Evolutionary conservation across 305 asterid species (phyloP), one percentile per base, ranked within the genome.

Genomic region (Fraxinus sp.): DNA sequence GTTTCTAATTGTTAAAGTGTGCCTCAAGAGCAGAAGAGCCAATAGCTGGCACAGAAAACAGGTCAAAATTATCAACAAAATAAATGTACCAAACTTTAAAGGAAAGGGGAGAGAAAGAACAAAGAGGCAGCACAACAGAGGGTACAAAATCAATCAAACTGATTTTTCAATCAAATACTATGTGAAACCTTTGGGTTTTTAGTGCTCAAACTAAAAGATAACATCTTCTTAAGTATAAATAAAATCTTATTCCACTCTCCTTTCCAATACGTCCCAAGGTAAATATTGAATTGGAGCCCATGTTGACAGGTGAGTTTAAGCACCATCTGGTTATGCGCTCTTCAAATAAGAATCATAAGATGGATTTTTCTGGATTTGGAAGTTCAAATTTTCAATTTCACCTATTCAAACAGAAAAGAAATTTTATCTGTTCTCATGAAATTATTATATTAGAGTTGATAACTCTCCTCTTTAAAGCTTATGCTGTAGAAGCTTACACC

Each of bases 11-110:
- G 82, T 83, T 79, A 90, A 76, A 81, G 93, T 87, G 41, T 90
- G 90, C 85, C 90, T 88, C 85, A 90, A 77, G 64, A 90, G 88
- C 44, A 90, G 82, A 81, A 90, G 91, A 80, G 91, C 91, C 90
- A 88, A 82, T 78, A 90, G 77, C 93, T 90, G 88, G 82, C 80
- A 84, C 30, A 75, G n/a, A 35, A 55, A 22, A 66, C 5, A 6
- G 37, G 28, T 13, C 2, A 32, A 24, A n/a, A 72, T 55, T 46
- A 76, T 35, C 18, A 18, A 46, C 28, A 64, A 74, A 9, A 32
- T 71, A 32, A 14, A 71, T 33, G 22, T 32, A 32, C 16, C 20
- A 16, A 68, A 5, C 74, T 68, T 32, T 68, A 68, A 68, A 11
- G 74, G 10, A 68, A 68, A 68, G 37, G 37, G 28, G 74, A 14